Evolutionary conservation across 352 stramenopile species (phyloP), one percentile per base, ranked within the genome.

Genomic region (Peronospora tabacina): DNA sequence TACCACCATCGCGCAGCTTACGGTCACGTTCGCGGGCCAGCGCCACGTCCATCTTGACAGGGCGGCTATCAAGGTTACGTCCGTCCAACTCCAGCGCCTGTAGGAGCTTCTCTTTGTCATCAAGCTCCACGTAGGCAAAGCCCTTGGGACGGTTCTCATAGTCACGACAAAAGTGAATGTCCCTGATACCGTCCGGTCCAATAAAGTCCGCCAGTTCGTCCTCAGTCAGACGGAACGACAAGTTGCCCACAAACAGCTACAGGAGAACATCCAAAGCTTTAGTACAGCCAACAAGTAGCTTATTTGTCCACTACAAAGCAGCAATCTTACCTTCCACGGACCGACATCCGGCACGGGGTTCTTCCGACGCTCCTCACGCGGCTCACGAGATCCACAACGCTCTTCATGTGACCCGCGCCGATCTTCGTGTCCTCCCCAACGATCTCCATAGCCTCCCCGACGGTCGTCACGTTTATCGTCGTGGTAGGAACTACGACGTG

Each of bases 91-190:
- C 52, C 20, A 94, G 66, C 8, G 84, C 80, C 35, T 66, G 39
- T 17, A 88, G 63, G 4, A 93, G 77, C 35, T 67, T 56, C 24
- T 93, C 74, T 38, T 75, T 82, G 24, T 75, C 62, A 9, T 52
- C 52, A 48, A 93, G 93, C 57, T 93, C 82, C 7, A 94, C 78
- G 63, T 92, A 94, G 12, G 82, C 84, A 55, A 89, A 88, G 37
- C 84, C 84, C 63, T 87, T 89, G 15, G 76, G 70, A 12, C 77
- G 75, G 52, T 87, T 68, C 15, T 83, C 65, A 20, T 52, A 65
- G 49, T 94, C 80, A n/a, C 67, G 57, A 26, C 70, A 76, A 54
- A 91, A 70, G 34, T 71, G 80, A 19, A 94, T 81, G 55, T 93
- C 75, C 20, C 42, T 57, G 46, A 93, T 78, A 12, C 70, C 61